Percentiles rank a stretch among this genome's conserved stretches.
Evolutionary conservation across 2,329 filamentous ascomycete genomes (phyloP).

Genomic region (Pseudogymnoascus sp.): DNA sequence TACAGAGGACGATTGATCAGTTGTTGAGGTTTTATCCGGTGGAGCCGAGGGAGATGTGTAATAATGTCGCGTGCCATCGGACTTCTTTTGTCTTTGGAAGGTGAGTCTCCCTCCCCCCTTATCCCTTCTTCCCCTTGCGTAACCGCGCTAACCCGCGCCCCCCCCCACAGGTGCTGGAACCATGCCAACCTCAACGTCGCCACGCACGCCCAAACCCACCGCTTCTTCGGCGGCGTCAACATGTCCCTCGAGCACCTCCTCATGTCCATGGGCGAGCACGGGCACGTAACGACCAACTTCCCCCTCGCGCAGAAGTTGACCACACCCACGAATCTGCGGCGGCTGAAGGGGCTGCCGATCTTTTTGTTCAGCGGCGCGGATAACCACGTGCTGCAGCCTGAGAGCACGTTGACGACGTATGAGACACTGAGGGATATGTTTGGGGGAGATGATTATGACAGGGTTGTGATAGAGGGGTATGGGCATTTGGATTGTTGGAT

Average conservation of each 20-base stretch:
- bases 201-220: slow-evolving; percentile 54
- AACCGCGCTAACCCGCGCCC: neutral
- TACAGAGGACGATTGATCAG: slow-evolving; percentile 49
- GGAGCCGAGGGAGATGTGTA: slow-evolving; percentile 49
- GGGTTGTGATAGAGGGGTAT: slow-evolving; percentile 49
- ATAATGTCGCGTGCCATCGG: slow-evolving; percentile 55
- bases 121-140: neutral
- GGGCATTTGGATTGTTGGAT: slow-evolving; percentile 58
- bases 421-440: slow-evolving; percentile 46
- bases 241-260: slow-evolving; percentile 51
- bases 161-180: slow-evolving; percentile 42
- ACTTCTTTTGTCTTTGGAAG: slow-evolving; percentile 53
- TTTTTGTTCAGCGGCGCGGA: slow-evolving; percentile 49
- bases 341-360: slow-evolving; percentile 47
- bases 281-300: slow-evolving; percentile 45
- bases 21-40: slow-evolving; percentile 51
- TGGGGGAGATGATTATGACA: slow-evolving; percentile 41
- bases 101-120: slow-evolving; percentile 25
- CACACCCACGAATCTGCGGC: slow-evolving; percentile 41
- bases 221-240: slow-evolving; percentile 56
- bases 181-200: slow-evolving; percentile 59
- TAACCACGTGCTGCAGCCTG: slow-evolving; percentile 49
- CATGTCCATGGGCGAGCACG: slow-evolving; percentile 47
- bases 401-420: slow-evolving; percentile 47
- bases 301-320: slow-evolving; percentile 42